Evolutionary conservation across 1,284 basidiomycete species (phyloP), one percentile per base, ranked within the genome.

Genomic region (Rhodotorula mucilaginosa): DNA sequence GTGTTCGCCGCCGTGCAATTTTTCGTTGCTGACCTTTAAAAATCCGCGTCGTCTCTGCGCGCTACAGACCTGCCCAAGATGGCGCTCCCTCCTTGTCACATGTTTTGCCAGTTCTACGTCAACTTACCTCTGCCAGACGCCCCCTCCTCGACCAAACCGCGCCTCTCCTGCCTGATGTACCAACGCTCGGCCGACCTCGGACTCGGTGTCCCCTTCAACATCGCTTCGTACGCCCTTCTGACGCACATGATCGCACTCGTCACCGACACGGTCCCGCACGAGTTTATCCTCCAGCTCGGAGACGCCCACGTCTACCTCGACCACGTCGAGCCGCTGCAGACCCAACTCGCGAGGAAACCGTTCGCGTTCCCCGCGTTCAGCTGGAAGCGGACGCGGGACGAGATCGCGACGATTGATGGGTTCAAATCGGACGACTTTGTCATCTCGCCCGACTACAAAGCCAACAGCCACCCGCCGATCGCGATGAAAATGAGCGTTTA

Each of bases 81-180:
- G 96, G 97, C 97, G 0, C 87, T 99, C 0, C 97, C 96, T 0
- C 96, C 96, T 0, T 99, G 96, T 82, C 97, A 99, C 83, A 91
- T 98, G 88, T 90, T 99, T 81, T 97, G 93, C 83, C 96, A 99
- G 80, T 99, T 99, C 86, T 98, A 93, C 84, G 96, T 99, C 51
- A 90, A 92, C 77, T 87, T 95, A 47, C 89, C 92, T 0, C 82
- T 86, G 15, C 78, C 83, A 3, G 62, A 67, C 29, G 88, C 88
- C 74, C 90, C 90, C 2, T n/a, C 61, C 4, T 15, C 16, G 6
- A 52, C 61, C 52, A 70, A 70, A 46, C 70, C 70, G 44, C 78
- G 64, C 46, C 88, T 99, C 51, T 93, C 90, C 21, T 98, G 95
- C 81, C 86, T 98, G 65, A 97, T 99, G 93, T 98, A 91, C 84